A percentile compares a stretch with the other conserved stretches of the same genome.
These are phyloP conservation scores for Komagataella pastoris DNA, from an alignment of 805 yeast genomes.

Conservation along the genomic window DNA sequence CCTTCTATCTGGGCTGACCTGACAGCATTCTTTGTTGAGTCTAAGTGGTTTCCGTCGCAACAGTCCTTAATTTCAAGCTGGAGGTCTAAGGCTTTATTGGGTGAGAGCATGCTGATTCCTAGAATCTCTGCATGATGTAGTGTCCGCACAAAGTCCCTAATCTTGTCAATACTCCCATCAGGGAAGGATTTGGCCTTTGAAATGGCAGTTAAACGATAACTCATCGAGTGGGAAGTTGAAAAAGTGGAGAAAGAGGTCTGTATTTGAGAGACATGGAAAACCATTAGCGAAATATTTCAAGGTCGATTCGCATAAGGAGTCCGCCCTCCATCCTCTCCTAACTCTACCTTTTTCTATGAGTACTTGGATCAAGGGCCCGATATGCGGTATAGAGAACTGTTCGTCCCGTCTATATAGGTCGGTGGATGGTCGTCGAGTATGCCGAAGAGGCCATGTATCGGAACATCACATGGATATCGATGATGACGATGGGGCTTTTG, in stretches of 20 bases:
- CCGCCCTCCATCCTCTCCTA: not conserved
- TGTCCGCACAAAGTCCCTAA: not conserved
- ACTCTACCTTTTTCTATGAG: not conserved
- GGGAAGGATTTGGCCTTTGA: not conserved
- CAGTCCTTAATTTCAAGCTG: not conserved
- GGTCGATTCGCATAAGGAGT: not conserved
- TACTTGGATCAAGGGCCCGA: constrained; percentile 56
- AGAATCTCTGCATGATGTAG: constrained; percentile 1
- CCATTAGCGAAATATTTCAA: not conserved
- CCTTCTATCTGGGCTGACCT: constrained; percentile 12
- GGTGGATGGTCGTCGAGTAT: constrained; percentile 67
- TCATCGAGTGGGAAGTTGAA: not conserved
- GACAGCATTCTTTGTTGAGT: constrained; percentile 2
- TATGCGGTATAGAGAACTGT: constrained; percentile 88
- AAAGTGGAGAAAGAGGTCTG: not conserved
- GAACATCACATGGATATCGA: constrained; percentile 71
- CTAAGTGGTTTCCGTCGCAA: not conserved
- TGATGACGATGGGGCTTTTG: constrained; percentile 50
- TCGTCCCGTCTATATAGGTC: constrained; percentile 61
- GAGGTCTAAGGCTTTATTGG: not conserved
- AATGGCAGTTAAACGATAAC: not conserved
- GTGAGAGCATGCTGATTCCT: constrained; percentile 1
- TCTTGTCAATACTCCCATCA: not conserved
- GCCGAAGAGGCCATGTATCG: constrained; percentile 85
- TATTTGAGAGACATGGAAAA: not conserved